phyloP scores from a whole-genome alignment of 495 filamentous ascomycete genomes.

The Glarea lozoyensis region DNA sequence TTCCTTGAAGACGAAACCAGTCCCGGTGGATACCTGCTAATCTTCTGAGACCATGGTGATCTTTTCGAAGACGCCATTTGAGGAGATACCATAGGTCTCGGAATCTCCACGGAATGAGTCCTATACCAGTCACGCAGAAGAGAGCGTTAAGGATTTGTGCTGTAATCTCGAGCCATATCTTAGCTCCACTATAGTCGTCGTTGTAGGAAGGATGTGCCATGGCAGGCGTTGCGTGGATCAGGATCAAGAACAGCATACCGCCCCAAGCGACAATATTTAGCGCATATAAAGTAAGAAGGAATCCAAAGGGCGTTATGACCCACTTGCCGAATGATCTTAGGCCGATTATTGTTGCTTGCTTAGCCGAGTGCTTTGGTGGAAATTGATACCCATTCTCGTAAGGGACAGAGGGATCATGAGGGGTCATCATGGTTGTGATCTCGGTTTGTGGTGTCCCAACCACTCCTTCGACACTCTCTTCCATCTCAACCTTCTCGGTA shows the following conservation, averaged over 20 bases:
- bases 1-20: constrained; percentile 62
- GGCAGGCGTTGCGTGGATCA: constrained; percentile 63
- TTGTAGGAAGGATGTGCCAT: constrained; percentile 70
- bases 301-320: constrained; percentile 60
- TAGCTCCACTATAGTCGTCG: constrained; percentile 58
- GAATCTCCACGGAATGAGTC: constrained; percentile 76
- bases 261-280: constrained; percentile 83
- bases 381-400: constrained; percentile 58
- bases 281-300: constrained; percentile 68
- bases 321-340: constrained; percentile 44
- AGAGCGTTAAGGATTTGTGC: constrained; percentile 77
- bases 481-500: constrained; percentile 8
- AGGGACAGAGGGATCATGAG: constrained; percentile 10
- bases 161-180: constrained; percentile 77
- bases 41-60: constrained; percentile 40
- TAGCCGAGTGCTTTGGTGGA: constrained; percentile 55
- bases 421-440: background rate
- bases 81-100: constrained; percentile 65
- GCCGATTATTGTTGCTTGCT: constrained; percentile 38
- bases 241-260: constrained; percentile 82
- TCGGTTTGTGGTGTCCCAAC: constrained; percentile 1
- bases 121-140: constrained; percentile 81
- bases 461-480: background rate
- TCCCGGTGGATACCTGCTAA: constrained; percentile 56
- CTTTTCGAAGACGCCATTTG: constrained; percentile 44